phyloP scores from a whole-genome alignment of 2,329 filamentous ascomycete genomes.

The Sporothrix mexicana region DNA sequence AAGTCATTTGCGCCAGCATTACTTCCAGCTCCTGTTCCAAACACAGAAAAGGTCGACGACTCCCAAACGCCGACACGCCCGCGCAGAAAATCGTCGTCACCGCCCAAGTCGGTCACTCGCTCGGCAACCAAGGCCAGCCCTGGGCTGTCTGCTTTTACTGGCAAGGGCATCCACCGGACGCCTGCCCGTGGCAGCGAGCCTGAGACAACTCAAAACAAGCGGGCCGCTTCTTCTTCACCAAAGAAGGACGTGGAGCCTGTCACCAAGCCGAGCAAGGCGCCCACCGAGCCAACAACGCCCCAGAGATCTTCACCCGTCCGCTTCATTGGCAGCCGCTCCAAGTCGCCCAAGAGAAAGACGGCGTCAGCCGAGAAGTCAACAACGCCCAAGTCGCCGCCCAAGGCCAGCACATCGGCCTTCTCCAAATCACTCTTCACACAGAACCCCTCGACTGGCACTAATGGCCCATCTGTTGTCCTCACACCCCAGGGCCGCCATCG shows the following conservation, averaged over 20 bases:
- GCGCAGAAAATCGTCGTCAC: conserved; percentile 19
- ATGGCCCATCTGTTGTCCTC: conserved; percentile 68
- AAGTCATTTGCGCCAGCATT: conserved; percentile 40
- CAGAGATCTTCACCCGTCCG: conserved; percentile 38
- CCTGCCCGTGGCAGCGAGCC: conserved; percentile 43
- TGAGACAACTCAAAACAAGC: background rate
- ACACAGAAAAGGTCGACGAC: background rate
- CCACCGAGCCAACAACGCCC: conserved; percentile 32
- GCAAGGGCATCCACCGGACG: conserved; percentile 57
- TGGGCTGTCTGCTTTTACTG: conserved; percentile 59
- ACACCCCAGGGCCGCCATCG: conserved; percentile 64
- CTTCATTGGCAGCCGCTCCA: conserved; percentile 41
- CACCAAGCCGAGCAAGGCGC: conserved; percentile 5
- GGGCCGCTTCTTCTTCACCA: background rate
- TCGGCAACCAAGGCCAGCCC: conserved; percentile 57
- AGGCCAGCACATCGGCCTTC: conserved; percentile 39
- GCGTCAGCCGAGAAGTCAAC: conserved; percentile 41
- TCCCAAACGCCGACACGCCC: background rate
- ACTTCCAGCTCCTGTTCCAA: background rate
- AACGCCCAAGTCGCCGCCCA: conserved; percentile 39
- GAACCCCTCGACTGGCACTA: conserved; percentile 58
- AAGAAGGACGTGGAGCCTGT: background rate
- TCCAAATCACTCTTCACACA: conserved; percentile 59
- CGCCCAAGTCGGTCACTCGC: conserved; percentile 3
- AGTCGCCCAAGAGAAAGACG: conserved; percentile 40